These are phyloP conservation scores for Coccomyxa sp. DNA, from an alignment of 139 green algal genomes.

Conservation along the genomic window DNA sequence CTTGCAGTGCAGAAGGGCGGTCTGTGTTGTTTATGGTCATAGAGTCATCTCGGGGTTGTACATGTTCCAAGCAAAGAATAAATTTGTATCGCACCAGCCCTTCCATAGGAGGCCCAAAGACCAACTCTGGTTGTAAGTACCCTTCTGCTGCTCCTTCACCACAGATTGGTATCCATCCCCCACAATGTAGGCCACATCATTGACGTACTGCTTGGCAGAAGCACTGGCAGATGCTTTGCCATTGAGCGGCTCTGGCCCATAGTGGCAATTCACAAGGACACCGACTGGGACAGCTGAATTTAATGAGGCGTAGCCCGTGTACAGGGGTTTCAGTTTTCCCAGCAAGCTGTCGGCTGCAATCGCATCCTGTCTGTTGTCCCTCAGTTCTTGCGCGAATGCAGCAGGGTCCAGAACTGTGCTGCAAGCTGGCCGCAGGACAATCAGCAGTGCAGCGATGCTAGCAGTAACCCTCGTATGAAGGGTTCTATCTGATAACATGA, in stretches of 20 bases:
- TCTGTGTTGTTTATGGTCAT: too few species aligned
- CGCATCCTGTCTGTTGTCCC: background rate
- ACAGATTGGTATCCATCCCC: background rate
- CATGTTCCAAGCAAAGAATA: too few species aligned
- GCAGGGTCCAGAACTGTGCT: too few species aligned
- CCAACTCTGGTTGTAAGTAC: background rate
- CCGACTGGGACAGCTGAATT: background rate
- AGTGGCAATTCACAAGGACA: background rate
- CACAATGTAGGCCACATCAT: background rate
- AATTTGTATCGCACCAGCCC: too few species aligned
- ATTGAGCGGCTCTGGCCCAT: background rate
- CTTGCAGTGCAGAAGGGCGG: too few species aligned
- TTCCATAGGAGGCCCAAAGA: background rate
- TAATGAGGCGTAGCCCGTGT: background rate
- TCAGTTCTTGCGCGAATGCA: background rate
- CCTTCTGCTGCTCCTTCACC: background rate
- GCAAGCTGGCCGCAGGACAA: too few species aligned
- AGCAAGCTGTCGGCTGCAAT: background rate
- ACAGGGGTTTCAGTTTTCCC: background rate
- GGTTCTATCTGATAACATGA: too few species aligned
- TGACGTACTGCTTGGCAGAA: background rate
- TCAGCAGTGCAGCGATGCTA: too few species aligned
- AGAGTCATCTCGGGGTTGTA: too few species aligned
- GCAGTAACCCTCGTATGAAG: too few species aligned
- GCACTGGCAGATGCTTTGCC: background rate